Evolutionary conservation across 345 rosid species (phyloP), one percentile per base, ranked within the genome.

Genomic region (Toxicodendron radicans): DNA sequence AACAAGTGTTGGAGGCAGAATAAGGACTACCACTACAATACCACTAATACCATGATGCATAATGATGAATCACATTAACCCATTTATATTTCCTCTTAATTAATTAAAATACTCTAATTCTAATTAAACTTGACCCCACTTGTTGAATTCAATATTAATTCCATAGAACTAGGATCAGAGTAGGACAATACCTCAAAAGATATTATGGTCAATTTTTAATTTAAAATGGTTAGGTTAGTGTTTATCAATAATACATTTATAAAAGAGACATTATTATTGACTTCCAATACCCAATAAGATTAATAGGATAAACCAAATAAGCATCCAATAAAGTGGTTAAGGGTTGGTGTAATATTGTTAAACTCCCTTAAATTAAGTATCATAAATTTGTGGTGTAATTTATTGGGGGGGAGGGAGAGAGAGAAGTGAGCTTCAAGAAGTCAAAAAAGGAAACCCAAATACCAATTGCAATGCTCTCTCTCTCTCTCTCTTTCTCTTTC

Each of bases 241-340:
- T 5, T 38, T 6, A 38, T 38, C 43, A 38, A 2, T 7, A 35
- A 35, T 38, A 38, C 43, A 38, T 38, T 7, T 7, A 6, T 38
- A 38, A 38, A 0, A 38, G 43, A 38, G 43, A 38, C 43, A 38
- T 38, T 23, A 58, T 10, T 23, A 58, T 58, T 58, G 61, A 3
- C 23, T 3, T 11, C 14, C 66, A 45, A 9, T 35, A 2, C 0
- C 75, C 51, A 24, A 62, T 53, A 7, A 43, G 51, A 45, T 48
- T 35, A 20, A 1, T 10, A 46, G 64, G 60, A 43, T 76, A 33
- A 54, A 71, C 46, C 49, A 71, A 46, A 64, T 30, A 66, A 65
- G 51, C 76, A 73, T 43, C 72, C 58, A 58, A 75, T 23, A 58
- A 71, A 73, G 73, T 72, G n/a, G 82, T 75, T 77, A 73, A 51